Percentiles rank a stretch among this genome's conserved stretches.
phyloP scores from a whole-genome alignment of 345 rosid species.

The Orychophragmus violaceus region DNA sequence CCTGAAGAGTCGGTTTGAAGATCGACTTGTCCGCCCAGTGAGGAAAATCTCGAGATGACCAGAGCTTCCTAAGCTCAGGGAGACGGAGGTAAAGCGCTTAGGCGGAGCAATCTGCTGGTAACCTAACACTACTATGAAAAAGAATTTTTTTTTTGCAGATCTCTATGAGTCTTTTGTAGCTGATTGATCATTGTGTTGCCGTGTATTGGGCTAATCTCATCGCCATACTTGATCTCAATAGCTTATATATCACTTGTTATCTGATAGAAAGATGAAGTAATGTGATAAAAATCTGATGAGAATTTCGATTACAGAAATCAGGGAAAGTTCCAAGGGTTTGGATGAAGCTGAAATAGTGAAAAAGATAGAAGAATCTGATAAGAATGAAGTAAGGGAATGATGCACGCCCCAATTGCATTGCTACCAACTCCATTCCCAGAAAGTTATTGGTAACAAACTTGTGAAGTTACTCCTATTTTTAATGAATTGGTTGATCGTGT shows the following conservation, averaged over 20 bases:
- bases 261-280: no score
- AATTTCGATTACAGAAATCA: slow-evolving; percentile 55
- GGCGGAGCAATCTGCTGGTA: slow-evolving; percentile 51
- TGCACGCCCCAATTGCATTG: slow-evolving; percentile 83
- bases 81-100: slow-evolving; percentile 76
- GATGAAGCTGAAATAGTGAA: no score
- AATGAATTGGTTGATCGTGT: slow-evolving; percentile 93
- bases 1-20: slow-evolving; percentile 68
- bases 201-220: neutral
- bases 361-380: no score
- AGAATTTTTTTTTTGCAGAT: no score
- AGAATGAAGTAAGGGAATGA: no score
- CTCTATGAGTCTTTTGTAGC: neutral
- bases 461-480: slow-evolving; percentile 86
- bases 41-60: no score
- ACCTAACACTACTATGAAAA: no score
- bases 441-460: slow-evolving; percentile 65
- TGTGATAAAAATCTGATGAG: neutral
- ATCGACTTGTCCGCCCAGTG: slow-evolving; percentile 55
- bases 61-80: no score
- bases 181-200: neutral
- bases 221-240: neutral
- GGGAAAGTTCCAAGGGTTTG: slow-evolving; percentile 93
- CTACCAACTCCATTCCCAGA: slow-evolving; percentile 72
- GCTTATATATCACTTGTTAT: neutral